Conservation (phyloP, 805 yeast species). For the Yarrowia sp. region DNA sequence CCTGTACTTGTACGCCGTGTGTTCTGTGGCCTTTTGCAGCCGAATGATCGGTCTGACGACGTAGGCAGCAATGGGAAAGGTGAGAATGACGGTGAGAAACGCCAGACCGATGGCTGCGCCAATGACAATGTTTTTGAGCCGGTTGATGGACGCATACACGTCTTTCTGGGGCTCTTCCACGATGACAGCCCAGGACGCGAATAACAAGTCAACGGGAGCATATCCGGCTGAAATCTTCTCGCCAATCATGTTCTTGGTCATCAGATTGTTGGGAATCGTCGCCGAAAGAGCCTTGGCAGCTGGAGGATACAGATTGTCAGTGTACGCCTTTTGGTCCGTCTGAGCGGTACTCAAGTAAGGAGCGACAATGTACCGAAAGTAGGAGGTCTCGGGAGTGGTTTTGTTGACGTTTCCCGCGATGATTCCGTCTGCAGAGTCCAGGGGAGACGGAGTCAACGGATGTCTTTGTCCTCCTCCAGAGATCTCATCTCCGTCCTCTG, state of each 20-base stretch:
- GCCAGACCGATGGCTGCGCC: conserved; percentile 84
- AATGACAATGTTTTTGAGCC: conserved; percentile 69
- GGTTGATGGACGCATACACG: conserved; percentile 68
- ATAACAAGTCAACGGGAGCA: conserved; percentile 54
- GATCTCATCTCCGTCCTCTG: not conserved
- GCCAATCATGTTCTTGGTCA: conserved; percentile 48
- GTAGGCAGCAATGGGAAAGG: conserved; percentile 83
- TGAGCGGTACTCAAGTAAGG: conserved; percentile 49
- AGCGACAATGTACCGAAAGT: conserved; percentile 42
- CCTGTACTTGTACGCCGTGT: conserved; percentile 52
- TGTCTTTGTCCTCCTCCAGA: not conserved
- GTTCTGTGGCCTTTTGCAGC: conserved; percentile 82
- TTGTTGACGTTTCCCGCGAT: not conserved
- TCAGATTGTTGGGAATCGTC: not conserved
- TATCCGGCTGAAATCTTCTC: conserved; percentile 63
- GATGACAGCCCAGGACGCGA: conserved; percentile 72
- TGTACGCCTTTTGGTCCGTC: conserved; percentile 40
- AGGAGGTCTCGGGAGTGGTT: not conserved
- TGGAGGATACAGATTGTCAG: conserved; percentile 47
- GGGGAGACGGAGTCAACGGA: not conserved
- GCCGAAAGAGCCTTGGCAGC: conserved; percentile 50
- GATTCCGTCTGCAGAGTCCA: conserved; percentile 10
- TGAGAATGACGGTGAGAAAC: conserved; percentile 71
- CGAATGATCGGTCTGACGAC: conserved; percentile 83
- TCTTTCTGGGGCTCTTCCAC: conserved; percentile 67